Base-by-base conservation (phyloP, 2,329 filamentous ascomycete genomes). In the Domatiomyces catenatus region DNA sequence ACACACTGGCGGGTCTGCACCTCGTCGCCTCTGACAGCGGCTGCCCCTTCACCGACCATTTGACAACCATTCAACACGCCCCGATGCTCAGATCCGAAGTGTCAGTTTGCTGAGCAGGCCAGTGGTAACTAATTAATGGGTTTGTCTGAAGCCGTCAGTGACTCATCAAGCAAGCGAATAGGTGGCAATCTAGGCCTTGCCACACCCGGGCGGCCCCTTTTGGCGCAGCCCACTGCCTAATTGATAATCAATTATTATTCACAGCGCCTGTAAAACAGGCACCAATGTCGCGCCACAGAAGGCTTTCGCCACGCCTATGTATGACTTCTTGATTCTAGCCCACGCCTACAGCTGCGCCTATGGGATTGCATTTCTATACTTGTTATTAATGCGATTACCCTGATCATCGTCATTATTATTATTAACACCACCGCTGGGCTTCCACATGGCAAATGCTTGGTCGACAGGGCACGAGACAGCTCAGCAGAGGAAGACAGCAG, bases 1-100 rank as follows among this genome's bases (percentile, higher is more conserved):
- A 39, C 32, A 39, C 32, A 39, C 10, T 47, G 28, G 45, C 20
- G 20, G 45, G 45, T 47, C 45, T 47, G 45, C 45, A 47, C 8
- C 45, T 24, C 45, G 43, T 47, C 45, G 20, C 26, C 20, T 47
- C 28, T 18, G 45, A 47, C 26, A 17, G 6, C 32, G 28, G 28
- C 32, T 39, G 7, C 32, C 7, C 32, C 32, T 39, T 39, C 32
- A 39, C 32, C 32, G 32, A 39, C 32, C 32, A 12, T 39, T 39
- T 2, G 10, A 39, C 8, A 15, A 12, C 32, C 32, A 39, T 39
- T 39, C 32, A 39, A 39, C 32, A 12, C 8, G 28, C 8, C 28
- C 28, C 28, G 12, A 36, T 39, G 32, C 32, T 39, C 15, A 39
- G 32, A 39, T 42, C 47, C 6, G 24, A 48, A 12, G 39, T 26